Evolutionary conservation across 176 grass and related monocot genomes (phyloP).

Genomic region (Saccharum spontaneum): DNA sequence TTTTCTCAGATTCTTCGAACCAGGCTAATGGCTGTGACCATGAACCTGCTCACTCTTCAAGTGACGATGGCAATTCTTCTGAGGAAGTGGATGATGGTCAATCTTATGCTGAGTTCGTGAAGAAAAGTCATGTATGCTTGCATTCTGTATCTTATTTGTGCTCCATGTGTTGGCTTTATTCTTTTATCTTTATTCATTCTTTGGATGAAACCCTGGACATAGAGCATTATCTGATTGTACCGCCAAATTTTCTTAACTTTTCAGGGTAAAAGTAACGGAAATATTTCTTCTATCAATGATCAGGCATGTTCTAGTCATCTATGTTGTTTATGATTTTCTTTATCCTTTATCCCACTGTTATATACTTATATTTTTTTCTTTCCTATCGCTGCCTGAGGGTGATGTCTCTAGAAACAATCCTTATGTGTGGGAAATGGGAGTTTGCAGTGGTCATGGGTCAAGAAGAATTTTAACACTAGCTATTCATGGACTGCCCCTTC

Average conservation of each 20-base stretch:
- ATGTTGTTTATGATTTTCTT: constrained; percentile 5
- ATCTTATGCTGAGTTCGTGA: constrained; percentile 37
- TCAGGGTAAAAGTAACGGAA: constrained; percentile 61
- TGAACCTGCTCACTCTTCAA: constrained; percentile 51
- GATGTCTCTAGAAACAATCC: neutral
- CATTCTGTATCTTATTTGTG: neutral
- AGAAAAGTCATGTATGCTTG: constrained; percentile 54
- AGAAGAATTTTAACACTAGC: neutral
- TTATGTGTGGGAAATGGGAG: neutral
- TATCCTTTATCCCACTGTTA: neutral
- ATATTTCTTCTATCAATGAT: constrained; percentile 42
- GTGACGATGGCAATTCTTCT: constrained; percentile 53
- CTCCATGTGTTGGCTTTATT: neutral
- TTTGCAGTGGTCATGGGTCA: neutral
- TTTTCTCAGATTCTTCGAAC: constrained; percentile 63
- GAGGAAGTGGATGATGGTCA: constrained; percentile 45
- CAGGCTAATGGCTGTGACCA: constrained; percentile 74
- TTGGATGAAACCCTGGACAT: neutral
- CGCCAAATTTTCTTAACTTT: constrained; percentile 25
- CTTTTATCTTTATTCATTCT: neutral
- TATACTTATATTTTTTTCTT: constrained; percentile 16
- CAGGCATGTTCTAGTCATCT: constrained; percentile 33
- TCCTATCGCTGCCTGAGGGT: neutral
- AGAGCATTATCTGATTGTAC: constrained; percentile 25
- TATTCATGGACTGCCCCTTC: neutral